phyloP scores from a whole-genome alignment of 352 stramenopile species.

The Phytophthora crassamura region DNA sequence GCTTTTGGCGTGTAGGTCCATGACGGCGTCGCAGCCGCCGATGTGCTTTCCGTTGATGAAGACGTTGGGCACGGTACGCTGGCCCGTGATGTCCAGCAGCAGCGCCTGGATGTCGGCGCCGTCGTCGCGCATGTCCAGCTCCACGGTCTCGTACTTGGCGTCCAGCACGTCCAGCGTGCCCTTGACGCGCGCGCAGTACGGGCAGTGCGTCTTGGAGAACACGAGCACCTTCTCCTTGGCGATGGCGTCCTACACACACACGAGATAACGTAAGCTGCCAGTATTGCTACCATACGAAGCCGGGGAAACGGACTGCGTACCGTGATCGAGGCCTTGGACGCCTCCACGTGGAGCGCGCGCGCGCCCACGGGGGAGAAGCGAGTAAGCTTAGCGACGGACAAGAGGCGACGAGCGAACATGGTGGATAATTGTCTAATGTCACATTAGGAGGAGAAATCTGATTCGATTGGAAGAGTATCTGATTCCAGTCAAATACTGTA shows the following conservation, averaged over 20 bases:
- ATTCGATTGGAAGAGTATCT: not conserved
- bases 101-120: constrained; percentile 92
- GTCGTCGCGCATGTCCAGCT: constrained; percentile 82
- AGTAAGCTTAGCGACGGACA: constrained; percentile 23
- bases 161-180: constrained; percentile 81
- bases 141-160: constrained; percentile 64
- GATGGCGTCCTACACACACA: constrained; percentile 54
- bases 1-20: constrained; percentile 59
- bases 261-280: not conserved
- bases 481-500: no score
- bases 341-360: constrained; percentile 68
- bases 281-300: no score
- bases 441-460: constrained; percentile 13
- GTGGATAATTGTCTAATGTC: not conserved
- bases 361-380: constrained; percentile 20
- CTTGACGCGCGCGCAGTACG: constrained; percentile 93
- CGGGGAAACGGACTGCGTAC: constrained; percentile 25
- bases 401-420: constrained; percentile 30
- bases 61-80: constrained; percentile 98
- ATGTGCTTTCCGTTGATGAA: constrained; percentile 98
- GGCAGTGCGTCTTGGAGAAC: constrained; percentile 97
- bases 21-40: constrained; percentile 92
- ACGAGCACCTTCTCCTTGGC: constrained; percentile 83
- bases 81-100: constrained; percentile 92
- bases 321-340: constrained; percentile 62